Evolutionary conservation across 2,329 filamentous ascomycete species (phyloP), one percentile per base, ranked within the genome.

Genomic region (Aureobasidium pullulans): DNA sequence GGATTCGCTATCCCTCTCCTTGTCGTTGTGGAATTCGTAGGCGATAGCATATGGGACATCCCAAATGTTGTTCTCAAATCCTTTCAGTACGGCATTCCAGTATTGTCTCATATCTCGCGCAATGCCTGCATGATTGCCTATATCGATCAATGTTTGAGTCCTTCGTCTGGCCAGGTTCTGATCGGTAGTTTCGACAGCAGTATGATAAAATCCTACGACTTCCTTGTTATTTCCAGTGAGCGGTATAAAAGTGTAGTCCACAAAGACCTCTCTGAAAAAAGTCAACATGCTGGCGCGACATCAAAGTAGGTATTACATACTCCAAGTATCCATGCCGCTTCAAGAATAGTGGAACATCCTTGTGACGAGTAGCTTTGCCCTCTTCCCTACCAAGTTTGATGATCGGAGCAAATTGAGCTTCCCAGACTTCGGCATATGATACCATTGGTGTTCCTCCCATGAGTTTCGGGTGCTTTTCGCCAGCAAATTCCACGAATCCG

Each of bases 401-500:
- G 6, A 58, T 61, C 4, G 52, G 43, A 36, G 44, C 42, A 15
- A 61, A 61, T 23, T 42, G 34, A 15, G 48, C 11, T 16, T 57
- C 50, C 60, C 44, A 57, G 16, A 61, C 50, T 46, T 60, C 56
- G 16, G 31, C 56, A 10, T 48, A 60, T 3, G 32, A 39, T 3
- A 53, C 46, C 11, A 36, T 31, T 11, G 47, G 40, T 47, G 67
- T 69, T 16, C 34, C 50, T 28, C 59, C 59, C 56, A 61, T 54
- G 7, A 52, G 37, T n/a, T 53, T 43, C 4, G 61, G 61, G 19
- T 73, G 71, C 15, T 70, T 63, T 2, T 53, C 37, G 6, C 69
- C 67, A 9, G 72, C 63, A 6, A 73, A 58, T 48, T 69, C 64
- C n/a, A 70, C 64, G 28, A 71, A 72, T 0, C 64, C 58, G 34